Evolutionary conservation across 208 protist species (phyloP).

Genomic region (Acanthamoeba triangularis): DNA sequence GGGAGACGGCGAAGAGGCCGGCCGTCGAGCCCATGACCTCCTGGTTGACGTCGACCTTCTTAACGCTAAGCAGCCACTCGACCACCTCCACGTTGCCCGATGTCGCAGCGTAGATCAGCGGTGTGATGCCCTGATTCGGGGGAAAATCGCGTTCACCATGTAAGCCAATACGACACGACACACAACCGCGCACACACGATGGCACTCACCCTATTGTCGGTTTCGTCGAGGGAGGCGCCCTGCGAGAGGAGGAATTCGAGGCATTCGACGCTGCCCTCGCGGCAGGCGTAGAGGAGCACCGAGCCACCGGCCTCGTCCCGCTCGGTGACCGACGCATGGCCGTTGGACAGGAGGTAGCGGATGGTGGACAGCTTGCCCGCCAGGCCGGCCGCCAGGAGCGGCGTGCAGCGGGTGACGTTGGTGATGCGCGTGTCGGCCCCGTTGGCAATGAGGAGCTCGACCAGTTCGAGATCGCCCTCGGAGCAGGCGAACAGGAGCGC

Average conservation of each 20-base stretch:
- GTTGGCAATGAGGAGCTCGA: background rate
- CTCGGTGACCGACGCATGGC: background rate
- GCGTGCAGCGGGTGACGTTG: constrained; percentile 15
- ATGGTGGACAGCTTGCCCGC: constrained; percentile 25
- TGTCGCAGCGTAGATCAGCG: background rate
- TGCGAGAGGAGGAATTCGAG: background rate
- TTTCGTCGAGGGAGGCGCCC: constrained; percentile 5
- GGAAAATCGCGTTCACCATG: background rate
- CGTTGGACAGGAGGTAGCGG: constrained; percentile 21
- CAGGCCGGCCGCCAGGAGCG: constrained; percentile 7
- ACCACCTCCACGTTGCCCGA: background rate
- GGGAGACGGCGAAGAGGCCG: background rate
- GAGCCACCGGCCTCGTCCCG: background rate
- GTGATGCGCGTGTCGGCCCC: constrained; percentile 1
- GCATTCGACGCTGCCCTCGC: constrained; percentile 11
- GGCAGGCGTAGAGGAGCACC: background rate
- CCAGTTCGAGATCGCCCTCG: constrained; percentile 12
- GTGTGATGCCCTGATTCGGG: background rate
- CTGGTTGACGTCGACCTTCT: constrained; percentile 14
- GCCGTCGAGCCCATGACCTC: background rate
- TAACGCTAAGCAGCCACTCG: background rate
- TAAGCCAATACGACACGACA: background rate
- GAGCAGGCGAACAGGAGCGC: constrained; percentile 51
- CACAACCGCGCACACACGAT: background rate
- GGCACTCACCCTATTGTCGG: background rate